Evolutionary conservation across 768 basidiomycete species (phyloP).

Genomic region (Panellus pusillus): DNA sequence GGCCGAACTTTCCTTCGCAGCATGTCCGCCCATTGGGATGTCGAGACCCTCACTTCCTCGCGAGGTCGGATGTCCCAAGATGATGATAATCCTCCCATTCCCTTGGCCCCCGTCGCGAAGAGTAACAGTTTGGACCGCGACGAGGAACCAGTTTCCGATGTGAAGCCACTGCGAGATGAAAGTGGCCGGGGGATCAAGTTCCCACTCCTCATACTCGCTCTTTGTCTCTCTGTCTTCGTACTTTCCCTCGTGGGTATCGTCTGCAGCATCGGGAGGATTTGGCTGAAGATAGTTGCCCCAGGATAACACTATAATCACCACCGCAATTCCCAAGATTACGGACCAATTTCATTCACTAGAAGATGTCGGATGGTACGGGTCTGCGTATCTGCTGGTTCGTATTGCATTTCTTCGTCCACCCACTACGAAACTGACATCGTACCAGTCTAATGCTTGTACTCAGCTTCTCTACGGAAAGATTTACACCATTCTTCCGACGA

Average conservation of each 20-base stretch:
- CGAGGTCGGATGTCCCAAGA: no score
- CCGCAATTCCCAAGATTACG: conserved; percentile 28
- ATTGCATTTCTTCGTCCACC: background rate
- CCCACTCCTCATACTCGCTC: background rate
- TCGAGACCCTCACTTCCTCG: no score
- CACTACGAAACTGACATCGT: background rate
- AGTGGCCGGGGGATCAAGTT: background rate
- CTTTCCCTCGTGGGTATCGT: conserved; percentile 9
- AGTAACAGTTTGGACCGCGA: no score
- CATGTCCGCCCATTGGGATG: no score
- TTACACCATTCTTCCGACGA: conserved; percentile 23
- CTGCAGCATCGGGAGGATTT: background rate
- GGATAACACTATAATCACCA: conserved; percentile 13
- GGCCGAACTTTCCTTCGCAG: no score
- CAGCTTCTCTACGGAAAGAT: conserved; percentile 23
- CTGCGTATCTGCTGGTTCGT: conserved; percentile 2
- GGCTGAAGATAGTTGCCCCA: background rate
- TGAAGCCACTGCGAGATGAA: no score
- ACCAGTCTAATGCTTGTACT: background rate
- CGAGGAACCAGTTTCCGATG: no score
- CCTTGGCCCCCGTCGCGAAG: no score
- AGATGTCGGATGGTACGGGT: conserved; percentile 20
- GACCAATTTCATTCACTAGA: conserved; percentile 29
- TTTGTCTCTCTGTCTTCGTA: conserved; percentile 14
- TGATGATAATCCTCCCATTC: no score